Evolutionary conservation across 2,329 filamentous ascomycete species (phyloP).

Genomic region (Annulohypoxylon truncatum): DNA sequence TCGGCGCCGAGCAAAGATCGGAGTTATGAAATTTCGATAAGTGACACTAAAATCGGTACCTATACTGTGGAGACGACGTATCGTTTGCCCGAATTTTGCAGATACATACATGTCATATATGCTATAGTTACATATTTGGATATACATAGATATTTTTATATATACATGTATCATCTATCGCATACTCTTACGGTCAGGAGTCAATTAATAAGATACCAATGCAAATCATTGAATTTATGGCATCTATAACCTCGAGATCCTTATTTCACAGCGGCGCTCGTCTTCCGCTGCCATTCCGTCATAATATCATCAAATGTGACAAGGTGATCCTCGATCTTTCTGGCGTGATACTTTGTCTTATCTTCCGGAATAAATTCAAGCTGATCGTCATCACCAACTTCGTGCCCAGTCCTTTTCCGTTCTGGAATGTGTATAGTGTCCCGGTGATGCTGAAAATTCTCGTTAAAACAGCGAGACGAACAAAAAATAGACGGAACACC

Average conservation of each 20-base stretch:
- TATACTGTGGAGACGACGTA: not conserved
- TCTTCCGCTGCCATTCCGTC: slow-evolving; percentile 41
- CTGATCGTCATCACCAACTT: slow-evolving; percentile 44
- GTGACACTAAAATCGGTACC: not conserved
- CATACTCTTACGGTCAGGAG: not conserved
- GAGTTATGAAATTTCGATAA: slow-evolving; percentile 25
- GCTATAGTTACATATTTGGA: no score
- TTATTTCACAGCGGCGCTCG: slow-evolving; percentile 27
- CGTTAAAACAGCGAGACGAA: slow-evolving; percentile 56
- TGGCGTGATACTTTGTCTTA: slow-evolving; percentile 43
- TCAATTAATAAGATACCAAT: not conserved
- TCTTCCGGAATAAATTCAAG: slow-evolving; percentile 44
- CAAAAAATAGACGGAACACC: slow-evolving; percentile 57
- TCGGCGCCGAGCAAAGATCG: slow-evolving; percentile 46
- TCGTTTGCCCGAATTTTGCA: not conserved
- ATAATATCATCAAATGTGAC: slow-evolving; percentile 46
- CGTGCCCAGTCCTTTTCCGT: slow-evolving; percentile 43
- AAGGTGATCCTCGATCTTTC: slow-evolving; percentile 46
- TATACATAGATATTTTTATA: not conserved
- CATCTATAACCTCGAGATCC: not conserved
- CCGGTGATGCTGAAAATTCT: slow-evolving; percentile 56
- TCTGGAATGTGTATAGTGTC: slow-evolving; percentile 50
- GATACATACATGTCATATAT: not conserved
- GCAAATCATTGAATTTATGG: not conserved
- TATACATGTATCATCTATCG: not conserved